Base-by-base conservation (phyloP, 73 alveolate genomes). In the Uronychia setigera region DNA sequence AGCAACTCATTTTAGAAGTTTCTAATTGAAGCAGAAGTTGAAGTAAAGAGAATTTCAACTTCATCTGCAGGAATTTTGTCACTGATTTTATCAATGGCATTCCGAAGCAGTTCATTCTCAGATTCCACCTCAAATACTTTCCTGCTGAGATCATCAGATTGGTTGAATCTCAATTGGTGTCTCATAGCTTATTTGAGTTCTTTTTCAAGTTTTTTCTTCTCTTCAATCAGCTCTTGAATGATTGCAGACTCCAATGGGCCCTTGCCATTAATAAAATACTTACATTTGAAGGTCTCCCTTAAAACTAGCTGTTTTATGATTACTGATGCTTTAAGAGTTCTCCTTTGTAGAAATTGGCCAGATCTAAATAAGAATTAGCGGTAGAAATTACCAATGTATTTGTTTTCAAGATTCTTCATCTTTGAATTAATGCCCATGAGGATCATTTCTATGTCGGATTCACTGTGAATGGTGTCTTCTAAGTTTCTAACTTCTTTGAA, bases 361-460 rank as follows among this genome's bases (percentile, higher is more conserved):
- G 83, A 32, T 86, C 92, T 27, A 11, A 46, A 19, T 46, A 46
- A 46, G n/a, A 11, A 13, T 26, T 30, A 5, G 67, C 67, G n/a
- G 67, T 46, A n/a, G n/a, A n/a, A n/a, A n/a, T n/a, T n/a, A 46
- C 67, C 67, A 19, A 86, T 86, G 79, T 86, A 86, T 77, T 86
- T 86, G 59, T 76, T 78, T 59, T 86, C 92, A 1, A 86, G 83
- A 77, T 78, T 78, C 83, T 86, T 86, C 92, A 86, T 86, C 80
- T 79, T 86, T 11, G 87, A 78, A 57, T 79, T 76, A 33, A 86
- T 60, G 76, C 60, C 79, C 92, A 86, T 79, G 1, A 86, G 34
- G 59, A 86, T 19, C n/a, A 46, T 46, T 19, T 46, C 67, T 5
- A 46, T 46, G 67, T 46, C 67, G n/a, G n/a, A n/a, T n/a, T n/a